Percentiles rank a stretch among this genome's conserved stretches.
Conservation (phyloP, 306 rosid genomes). For the Vigna trinervia region DNA sequence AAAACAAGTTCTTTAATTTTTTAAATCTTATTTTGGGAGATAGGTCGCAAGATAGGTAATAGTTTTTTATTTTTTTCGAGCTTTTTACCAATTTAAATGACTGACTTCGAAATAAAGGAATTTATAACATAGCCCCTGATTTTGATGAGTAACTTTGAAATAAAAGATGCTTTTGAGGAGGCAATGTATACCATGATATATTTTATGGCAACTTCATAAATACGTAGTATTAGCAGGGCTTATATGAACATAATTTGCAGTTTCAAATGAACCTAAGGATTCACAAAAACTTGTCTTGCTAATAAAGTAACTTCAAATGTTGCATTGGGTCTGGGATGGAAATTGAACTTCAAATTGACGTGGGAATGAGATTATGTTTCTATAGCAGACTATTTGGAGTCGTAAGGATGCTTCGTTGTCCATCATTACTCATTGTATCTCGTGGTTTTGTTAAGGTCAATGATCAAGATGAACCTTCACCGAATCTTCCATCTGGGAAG, state of each 20-base stretch:
- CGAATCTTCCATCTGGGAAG: conserved; percentile 53
- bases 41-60: background rate
- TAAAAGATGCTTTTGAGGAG: background rate
- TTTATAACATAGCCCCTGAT: background rate
- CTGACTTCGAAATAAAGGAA: background rate
- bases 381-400: conserved; percentile 30
- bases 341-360: conserved; percentile 10
- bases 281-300: conserved; percentile 27
- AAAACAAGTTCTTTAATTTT: background rate
- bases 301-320: conserved; percentile 1
- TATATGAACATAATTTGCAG: background rate
- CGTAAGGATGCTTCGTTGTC: conserved; percentile 26
- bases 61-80: background rate
- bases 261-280: conserved; percentile 35
- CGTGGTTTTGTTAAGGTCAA: conserved; percentile 53
- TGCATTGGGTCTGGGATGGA: conserved; percentile 9
- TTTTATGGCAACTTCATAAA: conserved; percentile 8
- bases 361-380: conserved; percentile 23
- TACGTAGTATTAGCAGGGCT: background rate
- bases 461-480: conserved; percentile 48
- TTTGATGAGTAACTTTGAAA: conserved; percentile 3
- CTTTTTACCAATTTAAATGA: conserved; percentile 10
- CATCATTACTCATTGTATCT: conserved; percentile 20
- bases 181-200: background rate
- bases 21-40: background rate